Evolutionary conservation across 768 basidiomycete species (phyloP).

Genomic region (Lactifluus hygrophoroides): DNA sequence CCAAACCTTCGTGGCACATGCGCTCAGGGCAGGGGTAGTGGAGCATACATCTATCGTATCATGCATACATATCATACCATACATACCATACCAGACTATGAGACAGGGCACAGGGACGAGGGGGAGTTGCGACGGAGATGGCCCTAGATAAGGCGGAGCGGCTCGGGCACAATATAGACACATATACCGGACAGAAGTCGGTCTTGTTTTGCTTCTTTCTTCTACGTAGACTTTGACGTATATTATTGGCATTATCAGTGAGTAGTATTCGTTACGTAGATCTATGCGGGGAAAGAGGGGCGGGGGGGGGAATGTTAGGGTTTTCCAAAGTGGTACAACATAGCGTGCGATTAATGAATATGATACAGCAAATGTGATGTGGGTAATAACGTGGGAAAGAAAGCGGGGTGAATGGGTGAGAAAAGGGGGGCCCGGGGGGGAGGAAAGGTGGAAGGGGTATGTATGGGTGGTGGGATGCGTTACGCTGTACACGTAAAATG

Average conservation of each 20-base stretch:
- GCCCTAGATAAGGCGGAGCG: neutral
- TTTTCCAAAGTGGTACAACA: neutral
- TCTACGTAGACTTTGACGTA: neutral
- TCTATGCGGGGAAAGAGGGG: constrained; percentile 1
- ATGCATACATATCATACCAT: too few relatives aligned
- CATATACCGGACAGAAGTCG: too few relatives aligned
- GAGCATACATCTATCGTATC: too few relatives aligned
- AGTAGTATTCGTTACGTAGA: neutral
- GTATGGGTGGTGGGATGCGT: neutral
- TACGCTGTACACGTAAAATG: constrained; percentile 3
- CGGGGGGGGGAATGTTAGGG: neutral
- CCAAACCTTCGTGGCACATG: too few relatives aligned
- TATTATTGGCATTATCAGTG: neutral
- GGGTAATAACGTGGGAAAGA: neutral
- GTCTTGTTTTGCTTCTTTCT: too few relatives aligned
- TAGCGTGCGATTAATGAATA: neutral
- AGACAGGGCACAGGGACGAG: neutral
- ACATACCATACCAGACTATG: neutral
- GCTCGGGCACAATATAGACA: too few relatives aligned
- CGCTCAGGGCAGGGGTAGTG: too few relatives aligned
- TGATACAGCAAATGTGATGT: neutral
- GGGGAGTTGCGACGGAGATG: neutral
- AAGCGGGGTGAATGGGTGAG: neutral
- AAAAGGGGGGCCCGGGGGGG: too few relatives aligned
- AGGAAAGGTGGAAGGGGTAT: neutral